Evolutionary conservation across 352 stramenopile genomes (phyloP).

Genomic region (Thalassiosira exigua): DNA sequence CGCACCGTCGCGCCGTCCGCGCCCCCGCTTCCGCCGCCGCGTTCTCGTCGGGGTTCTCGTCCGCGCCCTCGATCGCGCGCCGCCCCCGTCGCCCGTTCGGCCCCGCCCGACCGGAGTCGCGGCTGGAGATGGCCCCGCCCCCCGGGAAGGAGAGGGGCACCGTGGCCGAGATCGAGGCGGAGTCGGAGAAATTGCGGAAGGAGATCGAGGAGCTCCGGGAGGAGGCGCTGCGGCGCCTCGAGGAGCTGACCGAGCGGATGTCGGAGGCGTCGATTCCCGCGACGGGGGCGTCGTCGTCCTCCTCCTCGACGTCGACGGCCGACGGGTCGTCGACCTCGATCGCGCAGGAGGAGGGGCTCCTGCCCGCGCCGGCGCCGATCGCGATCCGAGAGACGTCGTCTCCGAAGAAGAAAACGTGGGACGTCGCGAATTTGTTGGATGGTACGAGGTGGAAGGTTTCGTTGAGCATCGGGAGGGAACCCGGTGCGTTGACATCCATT

Average conservation of each 20-base stretch:
- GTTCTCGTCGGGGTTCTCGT: neutral
- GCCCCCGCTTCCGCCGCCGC: neutral
- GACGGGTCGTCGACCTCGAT: neutral
- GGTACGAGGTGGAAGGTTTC: constrained; percentile 69
- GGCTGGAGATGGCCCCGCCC: constrained; percentile 5
- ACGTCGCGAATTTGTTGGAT: constrained; percentile 42
- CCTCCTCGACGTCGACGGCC: neutral
- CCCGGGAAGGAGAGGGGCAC: constrained; percentile 5
- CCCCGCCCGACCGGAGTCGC: too few relatives aligned
- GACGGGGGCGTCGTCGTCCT: neutral
- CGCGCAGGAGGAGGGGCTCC: constrained; percentile 23
- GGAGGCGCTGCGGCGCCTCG: constrained; percentile 63
- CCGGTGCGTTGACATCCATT: too few relatives aligned
- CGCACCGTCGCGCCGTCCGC: neutral
- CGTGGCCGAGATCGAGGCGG: constrained; percentile 42
- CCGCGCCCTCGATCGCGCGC: too few relatives aligned
- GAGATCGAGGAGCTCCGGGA: constrained; percentile 69
- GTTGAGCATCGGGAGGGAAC: constrained; percentile 71
- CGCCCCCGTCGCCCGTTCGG: too few relatives aligned
- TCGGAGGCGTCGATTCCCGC: neutral
- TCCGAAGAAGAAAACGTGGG: constrained; percentile 9
- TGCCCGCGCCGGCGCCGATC: constrained; percentile 29
- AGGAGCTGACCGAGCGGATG: constrained; percentile 62
- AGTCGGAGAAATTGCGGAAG: constrained; percentile 58
- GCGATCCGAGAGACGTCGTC: constrained; percentile 14